Percentiles rank a stretch among this genome's conserved stretches.
phyloP scores from a whole-genome alignment of 1,139 yeast genomes.

The Nakaseomyces uthaithaninus region DNA sequence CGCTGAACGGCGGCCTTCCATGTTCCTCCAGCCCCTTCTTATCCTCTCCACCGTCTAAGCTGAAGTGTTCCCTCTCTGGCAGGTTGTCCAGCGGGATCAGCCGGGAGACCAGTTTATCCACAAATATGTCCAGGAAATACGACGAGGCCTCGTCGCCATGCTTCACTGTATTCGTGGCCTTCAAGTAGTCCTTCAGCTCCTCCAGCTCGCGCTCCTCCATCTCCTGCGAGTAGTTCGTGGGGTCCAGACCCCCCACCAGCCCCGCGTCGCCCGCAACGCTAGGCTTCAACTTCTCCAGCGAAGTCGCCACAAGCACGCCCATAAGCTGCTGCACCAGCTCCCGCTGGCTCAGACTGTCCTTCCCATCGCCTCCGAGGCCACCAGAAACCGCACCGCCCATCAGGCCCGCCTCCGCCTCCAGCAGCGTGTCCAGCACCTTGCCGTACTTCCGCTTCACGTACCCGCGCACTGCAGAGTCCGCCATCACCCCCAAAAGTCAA shows the following conservation, averaged over 20 bases:
- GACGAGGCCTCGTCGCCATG: slow-evolving; percentile 12
- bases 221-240: slow-evolving; percentile 11
- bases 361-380: slow-evolving; percentile 10
- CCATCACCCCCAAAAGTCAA: too few relatives aligned
- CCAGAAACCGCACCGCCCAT: slow-evolving; percentile 13
- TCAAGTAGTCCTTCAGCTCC: slow-evolving; percentile 10
- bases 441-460: slow-evolving; percentile 26
- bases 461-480: slow-evolving; percentile 7
- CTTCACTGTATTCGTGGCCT: not conserved
- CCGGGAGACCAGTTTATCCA: slow-evolving; percentile 45
- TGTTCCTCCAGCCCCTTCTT: slow-evolving; percentile 41
- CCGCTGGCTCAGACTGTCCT: slow-evolving; percentile 19
- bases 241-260: not conserved
- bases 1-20: slow-evolving; percentile 40
- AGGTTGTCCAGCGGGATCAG: slow-evolving; percentile 40
- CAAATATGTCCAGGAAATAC: slow-evolving; percentile 46
- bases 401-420: slow-evolving; percentile 16
- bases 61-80: slow-evolving; percentile 41
- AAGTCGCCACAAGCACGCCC: slow-evolving; percentile 47
- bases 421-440: slow-evolving; percentile 20
- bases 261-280: slow-evolving; percentile 14
- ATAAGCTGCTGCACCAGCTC: slow-evolving; percentile 53
- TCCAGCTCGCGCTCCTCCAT: slow-evolving; percentile 11
- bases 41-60: slow-evolving; percentile 33
- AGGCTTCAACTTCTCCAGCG: slow-evolving; percentile 38